Conservation (phyloP, 805 yeast genomes). For the Saitoella complicata region DNA sequence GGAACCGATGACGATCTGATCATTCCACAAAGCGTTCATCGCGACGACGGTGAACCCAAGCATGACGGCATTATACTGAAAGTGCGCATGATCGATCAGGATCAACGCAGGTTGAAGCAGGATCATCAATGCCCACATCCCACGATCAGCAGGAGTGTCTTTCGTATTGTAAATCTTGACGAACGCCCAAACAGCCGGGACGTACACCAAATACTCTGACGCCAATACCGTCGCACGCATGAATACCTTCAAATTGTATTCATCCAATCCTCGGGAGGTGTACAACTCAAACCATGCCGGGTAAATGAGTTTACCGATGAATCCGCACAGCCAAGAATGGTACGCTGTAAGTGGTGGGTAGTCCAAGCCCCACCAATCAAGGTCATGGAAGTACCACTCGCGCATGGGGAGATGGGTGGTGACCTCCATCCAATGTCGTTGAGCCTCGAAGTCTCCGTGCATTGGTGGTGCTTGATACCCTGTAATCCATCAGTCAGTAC, state of each 20-base stretch:
- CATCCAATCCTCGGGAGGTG: constrained; percentile 61
- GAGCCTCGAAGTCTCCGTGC: constrained; percentile 95
- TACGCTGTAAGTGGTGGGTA: constrained; percentile 95
- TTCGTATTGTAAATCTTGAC: constrained; percentile 44
- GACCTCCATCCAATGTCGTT: constrained; percentile 93
- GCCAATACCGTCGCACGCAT: constrained; percentile 70
- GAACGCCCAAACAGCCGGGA: constrained; percentile 65
- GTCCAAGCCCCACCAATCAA: constrained; percentile 91
- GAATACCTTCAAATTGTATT: constrained; percentile 48
- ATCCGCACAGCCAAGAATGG: constrained; percentile 70
- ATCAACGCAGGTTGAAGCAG: constrained; percentile 69
- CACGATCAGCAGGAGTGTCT: constrained; percentile 23
- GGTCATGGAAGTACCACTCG: constrained; percentile 79
- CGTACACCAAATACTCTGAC: constrained; percentile 57
- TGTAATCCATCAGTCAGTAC: background rate
- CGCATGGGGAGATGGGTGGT: constrained; percentile 58
- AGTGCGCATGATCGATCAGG: constrained; percentile 91
- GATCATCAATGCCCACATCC: constrained; percentile 36
- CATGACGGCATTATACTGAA: constrained; percentile 87
- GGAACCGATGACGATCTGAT: constrained; percentile 51
- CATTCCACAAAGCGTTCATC: constrained; percentile 46
- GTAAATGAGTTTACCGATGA: constrained; percentile 44
- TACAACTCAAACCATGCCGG: constrained; percentile 63
- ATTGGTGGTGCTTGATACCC: constrained; percentile 41
- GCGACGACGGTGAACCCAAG: constrained; percentile 65